A percentile compares a stretch with the other conserved stretches of the same genome.
Conservation (phyloP, 352 stramenopile species). For the Phytophthora vignae region DNA sequence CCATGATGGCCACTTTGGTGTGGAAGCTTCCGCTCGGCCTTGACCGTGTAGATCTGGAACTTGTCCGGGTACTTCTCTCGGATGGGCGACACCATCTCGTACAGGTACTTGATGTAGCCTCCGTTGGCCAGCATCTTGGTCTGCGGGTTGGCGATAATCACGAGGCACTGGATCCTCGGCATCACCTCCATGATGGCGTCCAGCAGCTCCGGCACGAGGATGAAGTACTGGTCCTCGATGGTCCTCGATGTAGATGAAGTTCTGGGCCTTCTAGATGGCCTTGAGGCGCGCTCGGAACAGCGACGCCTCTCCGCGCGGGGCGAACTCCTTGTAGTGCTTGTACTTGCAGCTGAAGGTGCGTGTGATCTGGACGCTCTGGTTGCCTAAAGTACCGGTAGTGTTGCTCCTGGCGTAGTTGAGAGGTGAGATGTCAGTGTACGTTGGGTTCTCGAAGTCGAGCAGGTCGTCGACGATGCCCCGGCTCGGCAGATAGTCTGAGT, state of each 20-base stretch:
- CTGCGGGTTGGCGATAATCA: conserved; percentile 50
- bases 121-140: conserved; percentile 34
- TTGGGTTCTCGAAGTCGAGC: conserved; percentile 53
- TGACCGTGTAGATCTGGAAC: conserved; percentile 46
- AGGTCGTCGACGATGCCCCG: conserved; percentile 37
- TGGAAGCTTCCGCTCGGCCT: conserved; percentile 49
- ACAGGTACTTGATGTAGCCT: conserved; percentile 62
- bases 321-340: conserved; percentile 31
- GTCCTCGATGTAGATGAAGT: conserved; percentile 35
- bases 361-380: conserved; percentile 33
- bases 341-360: conserved; percentile 36
- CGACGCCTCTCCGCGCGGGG: conserved; percentile 26
- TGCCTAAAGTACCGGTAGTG: conserved; percentile 31
- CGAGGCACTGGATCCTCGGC: conserved; percentile 51
- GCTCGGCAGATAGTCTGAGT: conserved; percentile 42
- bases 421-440: conserved; percentile 38
- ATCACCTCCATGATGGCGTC: conserved; percentile 49
- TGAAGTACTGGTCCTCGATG: conserved; percentile 36
- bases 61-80: conserved; percentile 41
- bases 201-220: conserved; percentile 28
- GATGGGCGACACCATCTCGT: conserved; percentile 58
- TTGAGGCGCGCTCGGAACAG: conserved; percentile 32
- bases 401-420: conserved; percentile 46
- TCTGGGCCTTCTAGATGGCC: conserved; percentile 36
- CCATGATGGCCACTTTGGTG: conserved; percentile 61